Conservation (phyloP, 1,284 basidiomycete species). For the Serendipita sp. region DNA sequence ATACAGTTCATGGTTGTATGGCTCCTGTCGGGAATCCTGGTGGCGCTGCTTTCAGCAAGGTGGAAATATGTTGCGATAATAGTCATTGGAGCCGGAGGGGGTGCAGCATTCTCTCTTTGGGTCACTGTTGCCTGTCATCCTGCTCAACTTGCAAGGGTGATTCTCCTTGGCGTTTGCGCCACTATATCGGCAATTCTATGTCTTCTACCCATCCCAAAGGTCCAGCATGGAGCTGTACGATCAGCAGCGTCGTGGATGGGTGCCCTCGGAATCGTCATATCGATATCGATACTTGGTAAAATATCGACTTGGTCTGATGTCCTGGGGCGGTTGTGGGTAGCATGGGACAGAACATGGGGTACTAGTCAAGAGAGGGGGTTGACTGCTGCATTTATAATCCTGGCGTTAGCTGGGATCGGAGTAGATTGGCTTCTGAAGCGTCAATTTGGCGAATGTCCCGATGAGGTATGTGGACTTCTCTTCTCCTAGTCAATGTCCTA, state of each 20-base stretch:
- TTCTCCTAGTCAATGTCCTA: not conserved
- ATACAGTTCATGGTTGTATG: slow-evolving; percentile 45
- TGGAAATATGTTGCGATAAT: slow-evolving; percentile 34
- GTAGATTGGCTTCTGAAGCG: slow-evolving; percentile 40
- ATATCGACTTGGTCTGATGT: slow-evolving; percentile 41
- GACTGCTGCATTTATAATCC: slow-evolving; percentile 40
- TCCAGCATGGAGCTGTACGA: slow-evolving; percentile 35
- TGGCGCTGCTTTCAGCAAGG: slow-evolving; percentile 34
- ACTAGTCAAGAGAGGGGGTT: slow-evolving; percentile 39
- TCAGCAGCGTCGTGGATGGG: slow-evolving; percentile 38
- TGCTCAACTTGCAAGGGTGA: slow-evolving; percentile 37
- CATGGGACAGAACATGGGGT: slow-evolving; percentile 36
- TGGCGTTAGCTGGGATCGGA: slow-evolving; percentile 31
- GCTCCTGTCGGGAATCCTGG: slow-evolving; percentile 34
- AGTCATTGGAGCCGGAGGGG: slow-evolving; percentile 36
- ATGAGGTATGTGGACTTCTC: slow-evolving; percentile 32
- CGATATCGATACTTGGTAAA: slow-evolving; percentile 39
- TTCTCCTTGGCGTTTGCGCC: slow-evolving; percentile 33
- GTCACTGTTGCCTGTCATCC: slow-evolving; percentile 45
- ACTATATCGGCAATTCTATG: slow-evolving; percentile 28
- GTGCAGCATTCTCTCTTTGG: slow-evolving; percentile 37
- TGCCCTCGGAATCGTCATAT: slow-evolving; percentile 38
- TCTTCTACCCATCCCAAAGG: slow-evolving; percentile 30
- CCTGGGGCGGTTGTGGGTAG: slow-evolving; percentile 43
- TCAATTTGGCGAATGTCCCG: slow-evolving; percentile 49